Base-by-base conservation (phyloP, 805 yeast genomes). In the Lipomyces chichibuensis region DNA sequence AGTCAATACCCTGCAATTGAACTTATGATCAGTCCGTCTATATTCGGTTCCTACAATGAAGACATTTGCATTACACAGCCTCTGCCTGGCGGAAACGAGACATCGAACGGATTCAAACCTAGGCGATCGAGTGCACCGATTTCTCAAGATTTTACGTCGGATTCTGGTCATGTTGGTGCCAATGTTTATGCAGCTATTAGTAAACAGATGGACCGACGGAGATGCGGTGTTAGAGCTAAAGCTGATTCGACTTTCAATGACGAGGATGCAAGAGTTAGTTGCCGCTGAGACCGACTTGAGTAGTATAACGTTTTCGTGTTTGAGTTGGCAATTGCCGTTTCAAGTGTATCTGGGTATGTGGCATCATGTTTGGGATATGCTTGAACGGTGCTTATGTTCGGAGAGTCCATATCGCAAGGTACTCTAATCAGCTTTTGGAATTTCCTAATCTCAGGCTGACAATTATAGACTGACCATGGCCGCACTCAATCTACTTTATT, bases 401-500 rank as follows among this genome's bases (percentile, higher is more conserved):
- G 14, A 49, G 53, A 23, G n/a, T 49, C 23, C 25, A n/a, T 49
- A 23, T n/a, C 27, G 53, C 11, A 20, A 8, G 53, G 20, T 49
- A 20, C 2, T 17, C 11, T 27, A 49, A 49, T 49, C 53, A n/a
- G 14, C 13, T 20, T 49, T 49, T 49, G 53, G 20, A 17, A 11
- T 49, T n/a, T 49, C 53, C 27, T 49, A 6, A 20, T 23, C 14
- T 49, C 27, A 9, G 53, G 53, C 23, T 23, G 9, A 7, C n/a
- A n/a, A 20, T 9, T 49, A 49, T 23, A 25, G 61, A 53, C 11
- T 63, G 66, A 65, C 25, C 59, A 13, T 63, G 66, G 66, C 51
- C 63, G n/a, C 66, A 62, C 23, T 25, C 46, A 23, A 43, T 56
- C 25, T 33, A 43, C 55, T 63, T 63, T 53, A 63, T 62, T 32